These are phyloP conservation scores for Cladosporium halotolerans DNA, from an alignment of 2,329 filamentous ascomycete genomes.

Conservation along the genomic window DNA sequence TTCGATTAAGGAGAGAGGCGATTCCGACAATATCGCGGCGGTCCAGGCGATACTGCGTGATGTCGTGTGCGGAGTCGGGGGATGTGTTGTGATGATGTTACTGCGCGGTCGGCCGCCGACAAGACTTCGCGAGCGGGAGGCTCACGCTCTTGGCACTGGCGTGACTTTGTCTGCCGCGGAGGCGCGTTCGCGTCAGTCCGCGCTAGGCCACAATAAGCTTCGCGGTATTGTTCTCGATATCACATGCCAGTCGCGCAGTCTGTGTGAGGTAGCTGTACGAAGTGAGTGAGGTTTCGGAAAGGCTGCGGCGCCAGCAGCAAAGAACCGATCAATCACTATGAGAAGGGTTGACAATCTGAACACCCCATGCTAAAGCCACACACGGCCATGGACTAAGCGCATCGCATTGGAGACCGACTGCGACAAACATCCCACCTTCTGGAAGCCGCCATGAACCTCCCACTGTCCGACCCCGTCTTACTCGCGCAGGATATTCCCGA, in stretches of 20 bases:
- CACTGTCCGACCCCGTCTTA: slow-evolving; percentile 65
- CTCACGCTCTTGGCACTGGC: background rate
- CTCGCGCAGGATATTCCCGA: slow-evolving; percentile 82
- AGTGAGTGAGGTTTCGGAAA: background rate
- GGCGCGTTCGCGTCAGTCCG: no score
- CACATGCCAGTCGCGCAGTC: background rate
- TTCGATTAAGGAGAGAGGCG: slow-evolving; percentile 11
- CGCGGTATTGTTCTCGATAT: background rate
- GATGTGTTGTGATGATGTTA: slow-evolving; percentile 12
- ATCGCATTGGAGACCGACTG: background rate
- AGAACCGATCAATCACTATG: background rate
- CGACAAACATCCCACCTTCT: background rate
- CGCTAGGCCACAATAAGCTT: background rate
- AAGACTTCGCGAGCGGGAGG: background rate
- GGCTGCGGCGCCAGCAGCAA: background rate
- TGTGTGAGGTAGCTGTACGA: background rate
- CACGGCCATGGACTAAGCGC: background rate
- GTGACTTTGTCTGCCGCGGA: no score
- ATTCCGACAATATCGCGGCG: slow-evolving; percentile 25
- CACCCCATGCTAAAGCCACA: no score
- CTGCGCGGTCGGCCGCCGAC: background rate
- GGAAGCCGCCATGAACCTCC: slow-evolving; percentile 57
- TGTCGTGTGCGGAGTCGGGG: slow-evolving; percentile 14
- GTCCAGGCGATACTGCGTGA: slow-evolving; percentile 24
- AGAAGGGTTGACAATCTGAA: no score